Evolutionary conservation across 345 rosid genomes (phyloP), one percentile per base, ranked within the genome.

Genomic region (Murraya koenigii): DNA sequence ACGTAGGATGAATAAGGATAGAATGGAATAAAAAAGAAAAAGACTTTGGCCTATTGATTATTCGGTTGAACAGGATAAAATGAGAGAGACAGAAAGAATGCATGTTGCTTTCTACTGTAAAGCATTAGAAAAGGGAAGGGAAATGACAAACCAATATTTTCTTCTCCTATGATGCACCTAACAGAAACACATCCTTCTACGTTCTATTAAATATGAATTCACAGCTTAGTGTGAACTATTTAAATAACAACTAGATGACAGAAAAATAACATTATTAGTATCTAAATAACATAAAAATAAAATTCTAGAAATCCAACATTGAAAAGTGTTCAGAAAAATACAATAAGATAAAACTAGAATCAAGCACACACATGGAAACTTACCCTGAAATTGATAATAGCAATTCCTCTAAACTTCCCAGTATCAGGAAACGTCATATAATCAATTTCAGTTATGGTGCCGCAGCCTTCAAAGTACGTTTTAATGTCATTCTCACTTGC

Each of bases 371-470:
- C 28, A 39, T 32, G 22, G 79, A 67, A 66, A 38, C 84, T 78
- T 82, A 90, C 98, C 90, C 93, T 81, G 64, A 95, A 96, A 73
- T 84, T 86, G 35, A 94, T 84, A 69, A 92, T 89, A 52, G 99
- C 92, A 19, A 96, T 94, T 38, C 98, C 99, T 84, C 91, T 91
- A 71, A 96, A 96, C 82, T 87, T 86, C 41, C 97, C 97, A 61
- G 85, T 94, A 78, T 96, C 98, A 80, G 97, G 90, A 79, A 94
- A 95, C 74, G 84, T 87, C 97, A 91, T 92, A 81, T 93, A 90
- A 78, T 92, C 96, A 76, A 95, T 74, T 75, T 90, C 95, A 10
- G 86, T 85, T 76, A 92, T 90, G 75, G 86, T 87, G 32, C 98
- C 99, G 68, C 97, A 92, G 75, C 93, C 76, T 87, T 87, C 94